phyloP scores from a whole-genome alignment of 2,329 filamentous ascomycete genomes.

The Fusarium oligoseptatum region DNA sequence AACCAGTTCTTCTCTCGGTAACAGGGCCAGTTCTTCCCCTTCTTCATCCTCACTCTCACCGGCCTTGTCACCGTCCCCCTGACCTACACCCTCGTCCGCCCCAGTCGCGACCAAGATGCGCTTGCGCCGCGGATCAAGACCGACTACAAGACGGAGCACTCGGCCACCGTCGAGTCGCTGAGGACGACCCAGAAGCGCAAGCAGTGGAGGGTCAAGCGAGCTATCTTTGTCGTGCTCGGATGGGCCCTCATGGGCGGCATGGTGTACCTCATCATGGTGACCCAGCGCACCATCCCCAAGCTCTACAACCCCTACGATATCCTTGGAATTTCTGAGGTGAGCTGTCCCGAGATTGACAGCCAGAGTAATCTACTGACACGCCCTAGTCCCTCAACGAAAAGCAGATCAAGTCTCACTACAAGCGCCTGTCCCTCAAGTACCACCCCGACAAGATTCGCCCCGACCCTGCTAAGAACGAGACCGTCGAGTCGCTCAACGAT shows the following conservation, averaged over 20 bases:
- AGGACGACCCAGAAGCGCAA: conserved; percentile 90
- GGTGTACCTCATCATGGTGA: conserved; percentile 89
- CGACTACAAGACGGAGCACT: conserved; percentile 85
- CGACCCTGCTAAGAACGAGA: conserved; percentile 89
- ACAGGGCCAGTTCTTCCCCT: conserved; percentile 97
- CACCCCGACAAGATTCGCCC: conserved; percentile 95
- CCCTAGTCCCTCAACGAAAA: conserved; percentile 83
- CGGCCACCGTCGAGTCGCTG: conserved; percentile 84
- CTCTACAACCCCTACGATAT: conserved; percentile 99
- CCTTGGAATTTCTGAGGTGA: conserved; percentile 84
- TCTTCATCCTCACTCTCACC: conserved; percentile 94
- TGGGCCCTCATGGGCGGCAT: conserved; percentile 91
- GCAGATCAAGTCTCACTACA: conserved; percentile 93
- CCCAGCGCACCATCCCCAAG: conserved; percentile 77
- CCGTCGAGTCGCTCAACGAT: conserved; percentile 84
- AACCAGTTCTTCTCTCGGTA: background rate
- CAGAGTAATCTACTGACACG: conserved; percentile 23
- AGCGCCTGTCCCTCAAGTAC: conserved; percentile 83
- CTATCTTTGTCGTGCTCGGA: conserved; percentile 79
- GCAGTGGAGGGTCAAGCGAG: conserved; percentile 89
- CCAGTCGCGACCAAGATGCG: conserved; percentile 81
- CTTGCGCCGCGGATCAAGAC: conserved; percentile 86
- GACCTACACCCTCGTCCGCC: conserved; percentile 88
- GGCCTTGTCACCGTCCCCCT: conserved; percentile 90
- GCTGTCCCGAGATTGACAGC: conserved; percentile 39